Evolutionary conservation across 306 rosid genomes (phyloP).

Genomic region (Dalbergia cochinchinensis): DNA sequence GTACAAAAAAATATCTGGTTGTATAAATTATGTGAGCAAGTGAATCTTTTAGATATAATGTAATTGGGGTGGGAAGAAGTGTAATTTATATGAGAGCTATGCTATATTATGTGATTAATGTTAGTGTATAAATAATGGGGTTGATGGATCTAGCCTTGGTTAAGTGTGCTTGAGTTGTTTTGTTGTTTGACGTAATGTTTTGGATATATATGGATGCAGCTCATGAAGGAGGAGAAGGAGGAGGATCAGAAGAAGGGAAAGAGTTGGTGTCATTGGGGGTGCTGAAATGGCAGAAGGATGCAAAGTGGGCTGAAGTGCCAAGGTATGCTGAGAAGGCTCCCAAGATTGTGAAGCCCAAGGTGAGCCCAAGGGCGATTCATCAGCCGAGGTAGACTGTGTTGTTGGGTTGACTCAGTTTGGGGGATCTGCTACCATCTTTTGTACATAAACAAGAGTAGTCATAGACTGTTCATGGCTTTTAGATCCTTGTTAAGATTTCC

Average conservation of each 20-base stretch:
- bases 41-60: neutral
- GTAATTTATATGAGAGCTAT: no score
- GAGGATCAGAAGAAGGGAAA: constrained; percentile 38
- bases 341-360: constrained; percentile 67
- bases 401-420: neutral
- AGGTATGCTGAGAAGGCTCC: constrained; percentile 72
- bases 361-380: constrained; percentile 84
- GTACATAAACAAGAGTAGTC: constrained; percentile 26
- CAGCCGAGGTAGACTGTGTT: constrained; percentile 75
- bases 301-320: constrained; percentile 51
- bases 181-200: neutral
- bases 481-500: neutral
- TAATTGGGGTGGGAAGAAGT: neutral
- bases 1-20: no score
- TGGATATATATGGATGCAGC: constrained; percentile 36
- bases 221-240: constrained; percentile 39
- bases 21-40: neutral
- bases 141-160: no score
- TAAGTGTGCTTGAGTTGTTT: neutral
- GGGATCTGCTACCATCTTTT: neutral
- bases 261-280: constrained; percentile 57
- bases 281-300: constrained; percentile 62
- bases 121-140: neutral
- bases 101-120: neutral
- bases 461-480: neutral